phyloP scores from a whole-genome alignment of 2,329 filamentous ascomycete species.

The Periconia sp. region DNA sequence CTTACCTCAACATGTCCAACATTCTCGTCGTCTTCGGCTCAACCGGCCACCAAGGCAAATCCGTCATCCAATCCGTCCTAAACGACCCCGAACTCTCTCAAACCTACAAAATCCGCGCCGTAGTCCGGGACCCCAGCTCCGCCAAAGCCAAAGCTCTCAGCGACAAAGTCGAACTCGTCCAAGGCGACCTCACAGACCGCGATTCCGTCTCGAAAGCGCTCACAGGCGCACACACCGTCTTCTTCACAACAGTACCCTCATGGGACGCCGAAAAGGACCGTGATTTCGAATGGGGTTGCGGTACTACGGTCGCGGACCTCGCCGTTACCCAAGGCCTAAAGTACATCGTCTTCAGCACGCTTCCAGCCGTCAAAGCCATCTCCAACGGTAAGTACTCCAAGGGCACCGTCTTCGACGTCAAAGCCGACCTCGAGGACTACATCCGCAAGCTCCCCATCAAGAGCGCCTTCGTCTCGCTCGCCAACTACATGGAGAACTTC shows the following conservation, averaged over 20 bases:
- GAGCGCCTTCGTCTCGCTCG: slow-evolving; percentile 16
- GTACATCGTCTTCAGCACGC: slow-evolving; percentile 47
- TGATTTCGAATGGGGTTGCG: slow-evolving; percentile 27
- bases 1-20: slow-evolving; percentile 18
- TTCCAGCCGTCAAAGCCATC: slow-evolving; percentile 34
- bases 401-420: slow-evolving; percentile 46
- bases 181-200: slow-evolving; percentile 47
- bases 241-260: slow-evolving; percentile 50
- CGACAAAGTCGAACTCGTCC: slow-evolving; percentile 36
- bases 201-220: slow-evolving; percentile 47
- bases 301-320: slow-evolving; percentile 43
- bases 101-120: slow-evolving; percentile 52
- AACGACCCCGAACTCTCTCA: slow-evolving; percentile 48
- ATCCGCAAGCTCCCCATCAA: slow-evolving; percentile 45
- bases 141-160: slow-evolving; percentile 33
- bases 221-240: slow-evolving; percentile 51
- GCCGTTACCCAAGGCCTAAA: slow-evolving; percentile 39
- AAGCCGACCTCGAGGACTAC: slow-evolving; percentile 53
- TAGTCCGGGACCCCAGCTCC: slow-evolving; percentile 51
- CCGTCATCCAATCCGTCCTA: slow-evolving; percentile 51
- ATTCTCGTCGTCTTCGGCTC: slow-evolving; percentile 51
- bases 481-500: slow-evolving; percentile 17
- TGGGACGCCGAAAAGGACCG: slow-evolving; percentile 1
- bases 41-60: slow-evolving; percentile 56
- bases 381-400: slow-evolving; percentile 39